Evolutionary conservation across 1,139 yeast genomes (phyloP).

Genomic region (Candida labiduridarum): DNA sequence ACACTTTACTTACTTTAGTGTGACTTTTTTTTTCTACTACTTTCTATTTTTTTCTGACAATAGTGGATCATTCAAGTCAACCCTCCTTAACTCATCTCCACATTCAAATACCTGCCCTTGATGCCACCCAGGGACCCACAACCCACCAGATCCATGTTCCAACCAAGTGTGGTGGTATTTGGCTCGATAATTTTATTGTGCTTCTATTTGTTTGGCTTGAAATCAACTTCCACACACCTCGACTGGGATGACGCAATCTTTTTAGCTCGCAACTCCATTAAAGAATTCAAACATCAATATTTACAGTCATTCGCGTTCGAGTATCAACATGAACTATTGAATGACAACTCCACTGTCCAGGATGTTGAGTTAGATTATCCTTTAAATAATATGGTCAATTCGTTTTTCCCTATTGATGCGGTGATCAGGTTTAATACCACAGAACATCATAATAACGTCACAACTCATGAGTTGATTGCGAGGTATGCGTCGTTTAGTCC

Average conservation of each 20-base stretch:
- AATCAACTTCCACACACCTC: constrained; percentile 10
- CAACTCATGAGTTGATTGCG: constrained; percentile 31
- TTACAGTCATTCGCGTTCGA: constrained; percentile 7
- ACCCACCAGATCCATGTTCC: constrained; percentile 14
- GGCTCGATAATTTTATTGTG: constrained; percentile 13
- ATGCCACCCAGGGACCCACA: constrained; percentile 1
- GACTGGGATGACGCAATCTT: constrained; percentile 30
- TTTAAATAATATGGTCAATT: constrained; percentile 37
- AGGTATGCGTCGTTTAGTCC: constrained; percentile 51
- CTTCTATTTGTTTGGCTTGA: constrained; percentile 9
- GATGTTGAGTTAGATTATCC: constrained; percentile 38
- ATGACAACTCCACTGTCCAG: constrained; percentile 3
- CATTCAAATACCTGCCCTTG: background rate
- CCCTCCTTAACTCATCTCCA: background rate
- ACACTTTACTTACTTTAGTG: background rate
- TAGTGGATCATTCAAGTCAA: background rate
- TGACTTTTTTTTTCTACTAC: background rate
- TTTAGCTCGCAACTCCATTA: constrained; percentile 29
- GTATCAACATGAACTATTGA: constrained; percentile 4
- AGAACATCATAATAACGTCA: constrained; percentile 13
- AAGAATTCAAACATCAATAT: constrained; percentile 25
- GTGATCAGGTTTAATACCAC: constrained; percentile 33
- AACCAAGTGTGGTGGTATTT: constrained; percentile 17
- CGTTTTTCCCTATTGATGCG: constrained; percentile 48
- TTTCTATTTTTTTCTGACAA: background rate